Evolutionary conservation across 805 yeast genomes (phyloP), one percentile per base, ranked within the genome.

Genomic region (Lipomyces orientalis): DNA sequence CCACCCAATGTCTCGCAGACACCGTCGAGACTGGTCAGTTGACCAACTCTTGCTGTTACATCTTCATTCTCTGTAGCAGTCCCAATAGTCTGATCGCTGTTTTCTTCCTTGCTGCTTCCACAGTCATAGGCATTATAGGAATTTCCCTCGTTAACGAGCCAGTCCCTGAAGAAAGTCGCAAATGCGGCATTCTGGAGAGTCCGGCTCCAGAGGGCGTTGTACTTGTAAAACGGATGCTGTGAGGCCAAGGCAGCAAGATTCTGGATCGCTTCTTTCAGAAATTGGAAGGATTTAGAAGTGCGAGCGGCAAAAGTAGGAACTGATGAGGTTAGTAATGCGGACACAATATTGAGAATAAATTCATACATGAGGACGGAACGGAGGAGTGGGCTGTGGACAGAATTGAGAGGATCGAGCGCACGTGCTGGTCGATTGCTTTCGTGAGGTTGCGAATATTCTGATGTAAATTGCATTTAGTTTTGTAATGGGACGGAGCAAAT

Each of bases 151-250:
- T 43, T 35, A 9, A 43, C 61, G 35, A 63, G 39, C 69, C 69
- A 68, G 35, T 64, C 37, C 12, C 54, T 34, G 12, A 66, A 59
- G 35, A 68, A 39, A 10, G 34, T 46, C n/a, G 57, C 69, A 46
- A 57, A 66, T 22, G 58, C 64, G 4, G 66, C 69, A n/a, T 52
- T 46, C 60, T 68, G 71, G n/a, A 68, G n/a, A 2, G 62, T 35
- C 6, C 61, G 33, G 31, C 51, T 31, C 70, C 70, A 68, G 39
- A 66, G 31, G 16, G 43, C 59, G 52, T 66, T 58, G 46, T 68
- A 68, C 59, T 64, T 58, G 67, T 66, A 66, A 49, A 57, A 62
- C 33, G 69, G 64, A 37, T 61, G 54, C 34, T 66, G 37, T 7
- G 62, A 35, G 10, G 71, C 67, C 25, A 49, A 35, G 4, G 37